Evolutionary conservation across 2,329 filamentous ascomycete genomes (phyloP).

Genomic region (Orbilia brochopaga): DNA sequence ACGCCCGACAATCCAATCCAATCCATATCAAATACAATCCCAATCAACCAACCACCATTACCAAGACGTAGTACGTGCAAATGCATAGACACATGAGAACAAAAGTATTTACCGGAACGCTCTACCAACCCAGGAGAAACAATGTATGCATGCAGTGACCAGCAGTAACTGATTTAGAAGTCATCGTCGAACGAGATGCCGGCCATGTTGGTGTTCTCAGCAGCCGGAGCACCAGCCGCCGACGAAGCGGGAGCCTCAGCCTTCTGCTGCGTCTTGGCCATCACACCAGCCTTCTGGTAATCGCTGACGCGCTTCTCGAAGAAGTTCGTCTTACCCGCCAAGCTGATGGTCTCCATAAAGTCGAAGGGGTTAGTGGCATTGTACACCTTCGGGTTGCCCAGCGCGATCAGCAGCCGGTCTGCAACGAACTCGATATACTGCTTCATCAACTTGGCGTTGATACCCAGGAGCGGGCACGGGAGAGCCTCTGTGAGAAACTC

Average conservation of each 20-base stretch:
- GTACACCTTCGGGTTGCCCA: slow-evolving; percentile 94
- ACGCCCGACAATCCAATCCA: no score
- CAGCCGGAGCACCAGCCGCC: slow-evolving; percentile 62
- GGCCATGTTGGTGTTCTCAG: slow-evolving; percentile 68
- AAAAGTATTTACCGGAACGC: slow-evolving; percentile 24
- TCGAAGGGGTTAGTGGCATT: slow-evolving; percentile 95
- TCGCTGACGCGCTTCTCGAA: slow-evolving; percentile 99
- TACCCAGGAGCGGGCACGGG: slow-evolving; percentile 89
- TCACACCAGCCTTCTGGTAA: slow-evolving; percentile 99
- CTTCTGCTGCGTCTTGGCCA: slow-evolving; percentile 86
- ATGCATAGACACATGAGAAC: slow-evolving; percentile 18
- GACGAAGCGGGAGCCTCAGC: slow-evolving; percentile 59
- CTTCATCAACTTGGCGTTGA: slow-evolving; percentile 98
- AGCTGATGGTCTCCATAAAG: slow-evolving; percentile 99
- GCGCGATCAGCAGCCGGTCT: slow-evolving; percentile 87
- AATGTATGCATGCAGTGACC: slow-evolving; percentile 43
- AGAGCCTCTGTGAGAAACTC: slow-evolving; percentile 97
- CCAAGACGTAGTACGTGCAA: slow-evolving; percentile 20
- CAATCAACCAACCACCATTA: slow-evolving; percentile 17
- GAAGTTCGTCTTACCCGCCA: slow-evolving; percentile 99
- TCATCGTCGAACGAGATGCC: slow-evolving; percentile 96
- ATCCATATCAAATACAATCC: slow-evolving; percentile 29
- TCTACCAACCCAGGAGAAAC: slow-evolving; percentile 22
- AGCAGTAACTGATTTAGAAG: slow-evolving; percentile 70
- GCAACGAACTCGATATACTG: slow-evolving; percentile 99